phyloP scores from a whole-genome alignment of 1,284 basidiomycete species.

The Pseudozyma pruni region DNA sequence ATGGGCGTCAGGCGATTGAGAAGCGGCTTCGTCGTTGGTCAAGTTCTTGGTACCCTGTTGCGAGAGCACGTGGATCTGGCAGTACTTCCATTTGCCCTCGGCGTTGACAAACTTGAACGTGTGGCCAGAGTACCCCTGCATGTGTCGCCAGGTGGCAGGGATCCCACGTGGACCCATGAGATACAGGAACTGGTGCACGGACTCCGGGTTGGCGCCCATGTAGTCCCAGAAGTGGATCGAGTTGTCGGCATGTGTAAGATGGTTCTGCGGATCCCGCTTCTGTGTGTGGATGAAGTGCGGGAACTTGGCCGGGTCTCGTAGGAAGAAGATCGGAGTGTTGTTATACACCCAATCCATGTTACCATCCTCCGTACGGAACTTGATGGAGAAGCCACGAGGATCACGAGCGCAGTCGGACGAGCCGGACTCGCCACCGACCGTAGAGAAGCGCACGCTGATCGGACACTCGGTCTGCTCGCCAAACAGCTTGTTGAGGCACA shows the following conservation, averaged over 20 bases:
- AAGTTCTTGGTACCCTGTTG: slow-evolving; percentile 49
- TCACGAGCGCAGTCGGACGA: slow-evolving; percentile 49
- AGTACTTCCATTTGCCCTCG: slow-evolving; percentile 54
- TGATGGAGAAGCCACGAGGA: slow-evolving; percentile 57
- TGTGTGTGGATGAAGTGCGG: slow-evolving; percentile 59
- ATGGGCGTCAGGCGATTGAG: slow-evolving; percentile 44
- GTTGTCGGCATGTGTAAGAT: slow-evolving; percentile 46
- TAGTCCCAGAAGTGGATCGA: slow-evolving; percentile 52
- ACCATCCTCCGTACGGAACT: slow-evolving; percentile 51
- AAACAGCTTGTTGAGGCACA: slow-evolving; percentile 48
- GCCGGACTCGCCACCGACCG: slow-evolving; percentile 54
- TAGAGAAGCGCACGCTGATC: slow-evolving; percentile 53
- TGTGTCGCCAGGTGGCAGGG: slow-evolving; percentile 40
- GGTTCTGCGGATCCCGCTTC: slow-evolving; percentile 50
- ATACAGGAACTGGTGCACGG: slow-evolving; percentile 51
- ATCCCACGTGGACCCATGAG: slow-evolving; percentile 53
- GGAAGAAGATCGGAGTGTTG: slow-evolving; percentile 62
- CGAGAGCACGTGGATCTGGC: slow-evolving; percentile 55
- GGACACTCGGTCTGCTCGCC: slow-evolving; percentile 34
- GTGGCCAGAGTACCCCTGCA: slow-evolving; percentile 57
- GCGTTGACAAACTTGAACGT: slow-evolving; percentile 58
- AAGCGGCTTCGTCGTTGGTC: slow-evolving; percentile 44
- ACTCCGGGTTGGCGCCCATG: slow-evolving; percentile 45
- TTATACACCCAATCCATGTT: slow-evolving; percentile 51
- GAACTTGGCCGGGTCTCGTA: slow-evolving; percentile 55